Evolutionary conservation across 768 basidiomycete species (phyloP), one percentile per base, ranked within the genome.

Genomic region (Mycena amicta): DNA sequence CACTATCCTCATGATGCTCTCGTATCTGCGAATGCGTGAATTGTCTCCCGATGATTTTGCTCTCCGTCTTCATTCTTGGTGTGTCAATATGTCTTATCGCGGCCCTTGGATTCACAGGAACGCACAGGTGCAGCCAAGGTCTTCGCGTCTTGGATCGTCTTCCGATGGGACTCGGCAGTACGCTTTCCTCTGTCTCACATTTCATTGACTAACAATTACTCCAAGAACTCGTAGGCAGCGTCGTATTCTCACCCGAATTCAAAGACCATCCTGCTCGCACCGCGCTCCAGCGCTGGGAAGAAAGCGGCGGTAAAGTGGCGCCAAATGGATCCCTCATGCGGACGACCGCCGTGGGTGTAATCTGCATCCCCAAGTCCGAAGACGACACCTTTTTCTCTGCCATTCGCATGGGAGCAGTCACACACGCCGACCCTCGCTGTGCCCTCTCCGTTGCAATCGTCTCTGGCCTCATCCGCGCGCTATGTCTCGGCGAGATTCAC

Each of bases 291-390:
- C 37, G 64, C 39, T 68, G 67, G 67, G 60, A 64, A 13, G 52
- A 60, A 20, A 52, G 30, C 40, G 62, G 65, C 2, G 50, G 58
- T 16, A 49, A 46, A 5, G 20, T 62, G 27, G 66, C 66, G 1
- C 49, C 67, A 13, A 66, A 68, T 26, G 67, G 67, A 6, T 68
- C 67, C 50, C 55, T 68, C 51, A 68, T 68, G 65, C 59, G 67
- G 15, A 68, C 67, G 13, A 54, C 65, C 1, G 62, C 67, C 1
- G 41, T 68, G 33, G 67, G 67, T 29, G 61, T 68, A 15, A 62
- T 68, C 26, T 66, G 65, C 55, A 60, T 68, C 23, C 49, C 2
- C 22, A 39, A 59, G 37, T 60, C 63, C 20, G 67, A 66, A 45
- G 49, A 56, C 20, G 58, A 64, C n/a, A 68, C 67, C 1, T 66